phyloP scores from a whole-genome alignment of 2,329 filamentous ascomycete genomes.

The Scytalidium lignicola region DNA sequence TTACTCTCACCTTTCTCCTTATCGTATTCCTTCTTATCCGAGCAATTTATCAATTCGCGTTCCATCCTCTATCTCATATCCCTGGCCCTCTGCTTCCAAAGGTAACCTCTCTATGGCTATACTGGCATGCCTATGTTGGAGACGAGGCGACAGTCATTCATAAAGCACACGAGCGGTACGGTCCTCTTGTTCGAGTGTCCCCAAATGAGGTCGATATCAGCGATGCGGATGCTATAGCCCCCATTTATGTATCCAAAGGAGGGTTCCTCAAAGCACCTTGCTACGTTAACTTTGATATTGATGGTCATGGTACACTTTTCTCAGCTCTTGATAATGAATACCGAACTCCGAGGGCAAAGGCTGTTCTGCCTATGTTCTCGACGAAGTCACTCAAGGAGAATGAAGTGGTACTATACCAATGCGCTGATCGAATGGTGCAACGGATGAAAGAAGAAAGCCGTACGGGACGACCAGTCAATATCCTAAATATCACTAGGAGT shows the following conservation, averaged over 20 bases:
- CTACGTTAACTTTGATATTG: slow-evolving; percentile 53
- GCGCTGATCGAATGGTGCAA: slow-evolving; percentile 36
- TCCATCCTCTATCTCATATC: slow-evolving; percentile 34
- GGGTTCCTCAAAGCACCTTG: slow-evolving; percentile 47
- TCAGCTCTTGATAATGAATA: slow-evolving; percentile 36
- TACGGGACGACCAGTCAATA: slow-evolving; percentile 34
- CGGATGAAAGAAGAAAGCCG: slow-evolving; percentile 32
- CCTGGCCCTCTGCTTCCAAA: slow-evolving; percentile 32
- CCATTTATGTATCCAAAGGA: slow-evolving; percentile 46
- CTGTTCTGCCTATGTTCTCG: slow-evolving; percentile 44
- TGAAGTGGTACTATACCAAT: slow-evolving; percentile 32
- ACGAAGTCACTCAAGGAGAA: slow-evolving; percentile 38
- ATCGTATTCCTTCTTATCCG: slow-evolving; percentile 9
- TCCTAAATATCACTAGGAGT: slow-evolving; percentile 43
- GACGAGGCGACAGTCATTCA: slow-evolving; percentile 24
- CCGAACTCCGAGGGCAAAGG: slow-evolving; percentile 41
- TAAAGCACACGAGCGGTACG: slow-evolving; percentile 24
- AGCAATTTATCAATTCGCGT: slow-evolving; percentile 29
- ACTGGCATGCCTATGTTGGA: slow-evolving; percentile 33
- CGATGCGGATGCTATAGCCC: slow-evolving; percentile 27
- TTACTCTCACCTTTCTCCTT: neutral
- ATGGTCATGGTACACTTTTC: slow-evolving; percentile 50
- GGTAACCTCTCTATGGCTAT: slow-evolving; percentile 27
- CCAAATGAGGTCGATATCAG: slow-evolving; percentile 31
- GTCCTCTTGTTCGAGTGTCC: slow-evolving; percentile 27